Base-by-base conservation (phyloP, 1,284 basidiomycete species). In the Pseudozyma hubeiensis region DNA sequence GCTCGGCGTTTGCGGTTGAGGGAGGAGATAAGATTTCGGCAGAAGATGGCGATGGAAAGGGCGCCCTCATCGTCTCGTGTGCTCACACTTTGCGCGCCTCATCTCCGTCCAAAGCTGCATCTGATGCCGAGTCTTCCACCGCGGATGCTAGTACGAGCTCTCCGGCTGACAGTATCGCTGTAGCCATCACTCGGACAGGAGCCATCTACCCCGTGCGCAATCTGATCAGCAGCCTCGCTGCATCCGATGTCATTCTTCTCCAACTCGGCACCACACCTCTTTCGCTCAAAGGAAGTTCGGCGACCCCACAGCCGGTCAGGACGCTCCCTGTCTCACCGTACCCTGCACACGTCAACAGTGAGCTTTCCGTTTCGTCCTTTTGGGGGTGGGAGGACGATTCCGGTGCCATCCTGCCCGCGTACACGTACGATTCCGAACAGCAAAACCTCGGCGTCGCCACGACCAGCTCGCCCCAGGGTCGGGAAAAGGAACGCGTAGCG, bases 321-420 rank as follows among this genome's bases (percentile, higher is more conserved):
- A 86, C 89, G 0, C 87, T 91, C 0, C 90, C 90, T 1, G 85
- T 92, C 19, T 90, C 89, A 14, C 90, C 90, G 0, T 92, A 91
- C 79, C 90, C 91, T 0, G 88, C 87, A 2, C 87, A 87, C 0
- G 84, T 86, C 4, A 87, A 87, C 17, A 87, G 88, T 1, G 69
- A 84, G 3, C 86, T 91, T 16, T 86, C 86, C 13, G 88, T 88
- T 7, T 89, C 90, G 70, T 88, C 90, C 62, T 88, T 91, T 55
- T 83, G 84, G 84, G 72, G 88, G 86, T 82, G 75, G 77, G 70
- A 82, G 54, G 79, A 78, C 44, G 79, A 80, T 37, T 72, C 74
- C 9, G 77, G 75, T 1, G 66, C 75, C 16, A 67, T 71, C 5
- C 34, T 80, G 33, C 78, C 78, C 1, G 63, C 67, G 0, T 77